Conservation (phyloP, 495 filamentous ascomycete species). For the Margaritispora aquatica region DNA sequence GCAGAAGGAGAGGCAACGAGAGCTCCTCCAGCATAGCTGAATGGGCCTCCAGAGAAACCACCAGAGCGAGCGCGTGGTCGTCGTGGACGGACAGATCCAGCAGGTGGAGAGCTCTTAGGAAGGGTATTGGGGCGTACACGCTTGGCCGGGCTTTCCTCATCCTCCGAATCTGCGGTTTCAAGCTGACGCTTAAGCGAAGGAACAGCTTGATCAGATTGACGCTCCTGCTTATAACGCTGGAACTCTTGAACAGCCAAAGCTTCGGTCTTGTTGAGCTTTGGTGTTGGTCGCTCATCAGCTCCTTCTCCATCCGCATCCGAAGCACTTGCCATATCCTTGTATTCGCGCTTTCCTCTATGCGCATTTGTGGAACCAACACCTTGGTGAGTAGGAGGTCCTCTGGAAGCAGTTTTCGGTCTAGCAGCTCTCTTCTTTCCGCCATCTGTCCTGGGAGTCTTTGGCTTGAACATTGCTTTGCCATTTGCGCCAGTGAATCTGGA, state of each 20-base stretch:
- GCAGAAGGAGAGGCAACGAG: background rate
- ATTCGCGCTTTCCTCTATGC: background rate
- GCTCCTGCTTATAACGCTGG: background rate
- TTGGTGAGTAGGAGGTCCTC: background rate
- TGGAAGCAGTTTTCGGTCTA: background rate
- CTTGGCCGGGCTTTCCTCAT: background rate
- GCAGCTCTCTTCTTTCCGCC: background rate
- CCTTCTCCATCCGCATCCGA: background rate
- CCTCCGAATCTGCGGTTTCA: background rate
- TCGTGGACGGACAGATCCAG: background rate
- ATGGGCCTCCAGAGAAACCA: background rate
- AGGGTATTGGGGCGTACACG: background rate
- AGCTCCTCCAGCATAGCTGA: background rate
- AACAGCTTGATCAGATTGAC: background rate
- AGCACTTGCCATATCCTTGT: background rate
- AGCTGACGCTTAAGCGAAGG: background rate
- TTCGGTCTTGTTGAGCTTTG: background rate
- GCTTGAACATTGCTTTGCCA: background rate
- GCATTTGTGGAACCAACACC: background rate
- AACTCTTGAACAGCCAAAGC: background rate
- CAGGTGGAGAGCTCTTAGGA: too few species aligned
- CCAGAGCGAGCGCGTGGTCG: background rate
- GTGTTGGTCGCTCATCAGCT: background rate
- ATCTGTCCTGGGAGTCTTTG: background rate
- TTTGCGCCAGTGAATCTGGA: background rate